These are phyloP conservation scores for Fusarium sp. DNA, from an alignment of 2,329 filamentous ascomycete species.

Conservation along the genomic window DNA sequence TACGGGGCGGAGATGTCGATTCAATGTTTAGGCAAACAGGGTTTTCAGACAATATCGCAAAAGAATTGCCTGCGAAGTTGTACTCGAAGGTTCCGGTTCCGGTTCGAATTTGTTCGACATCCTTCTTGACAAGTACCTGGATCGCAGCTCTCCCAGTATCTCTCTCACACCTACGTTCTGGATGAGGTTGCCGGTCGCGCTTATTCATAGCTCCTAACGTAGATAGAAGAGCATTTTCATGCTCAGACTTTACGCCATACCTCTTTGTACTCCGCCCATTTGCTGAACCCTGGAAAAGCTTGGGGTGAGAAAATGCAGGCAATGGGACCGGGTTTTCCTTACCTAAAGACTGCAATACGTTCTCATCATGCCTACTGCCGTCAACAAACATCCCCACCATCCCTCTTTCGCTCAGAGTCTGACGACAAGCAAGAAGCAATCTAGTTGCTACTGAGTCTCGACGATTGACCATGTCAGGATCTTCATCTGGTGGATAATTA, in stretches of 20 bases:
- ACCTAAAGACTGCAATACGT: conserved; percentile 65
- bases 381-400: conserved; percentile 68
- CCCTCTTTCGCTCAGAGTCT: conserved; percentile 58
- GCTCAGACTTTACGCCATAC: conserved; percentile 59
- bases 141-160: background rate
- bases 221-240: background rate
- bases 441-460: conserved; percentile 64
- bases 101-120: background rate
- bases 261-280: conserved; percentile 68
- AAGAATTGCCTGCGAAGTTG: background rate
- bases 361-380: conserved; percentile 62
- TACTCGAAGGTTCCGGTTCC: background rate
- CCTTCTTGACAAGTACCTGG: background rate
- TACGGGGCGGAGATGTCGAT: background rate
- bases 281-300: conserved; percentile 61
- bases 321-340: conserved; percentile 40
- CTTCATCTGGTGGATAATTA: conserved; percentile 53
- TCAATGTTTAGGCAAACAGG: background rate
- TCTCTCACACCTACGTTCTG: background rate
- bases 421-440: conserved; percentile 64
- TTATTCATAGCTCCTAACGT: background rate
- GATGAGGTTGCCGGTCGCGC: background rate
- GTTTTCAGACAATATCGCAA: background rate
- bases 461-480: conserved; percentile 56
- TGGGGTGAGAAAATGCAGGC: conserved; percentile 11